These are phyloP conservation scores for Claviceps humidiphila DNA, from an alignment of 2,329 filamentous ascomycete genomes.

Conservation along the genomic window DNA sequence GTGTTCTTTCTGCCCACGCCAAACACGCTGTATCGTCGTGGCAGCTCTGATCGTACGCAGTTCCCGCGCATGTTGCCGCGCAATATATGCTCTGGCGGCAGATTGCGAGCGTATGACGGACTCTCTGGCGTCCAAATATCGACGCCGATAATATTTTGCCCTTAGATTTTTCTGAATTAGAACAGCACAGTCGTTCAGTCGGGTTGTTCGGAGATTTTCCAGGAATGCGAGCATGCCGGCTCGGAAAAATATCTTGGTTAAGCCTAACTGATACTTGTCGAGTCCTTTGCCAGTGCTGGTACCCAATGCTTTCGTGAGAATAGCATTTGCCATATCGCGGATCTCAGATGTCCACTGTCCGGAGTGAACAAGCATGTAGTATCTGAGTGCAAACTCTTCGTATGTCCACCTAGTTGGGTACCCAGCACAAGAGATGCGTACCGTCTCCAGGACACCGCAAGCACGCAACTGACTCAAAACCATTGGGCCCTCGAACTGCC, in stretches of 20 bases:
- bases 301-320: slow-evolving; percentile 77
- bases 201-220: slow-evolving; percentile 81
- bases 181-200: slow-evolving; percentile 84
- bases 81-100: slow-evolving; percentile 61
- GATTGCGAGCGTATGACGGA: slow-evolving; percentile 74
- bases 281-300: slow-evolving; percentile 58
- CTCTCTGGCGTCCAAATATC: slow-evolving; percentile 75
- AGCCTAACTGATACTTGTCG: slow-evolving; percentile 93
- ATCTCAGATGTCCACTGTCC: slow-evolving; percentile 88
- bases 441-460: slow-evolving; percentile 97
- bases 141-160: slow-evolving; percentile 87
- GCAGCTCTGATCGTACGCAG: slow-evolving; percentile 74
- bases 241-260: slow-evolving; percentile 99
- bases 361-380: slow-evolving; percentile 95
- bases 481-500: slow-evolving; percentile 99
- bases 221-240: slow-evolving; percentile 97
- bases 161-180: slow-evolving; percentile 98
- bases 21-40: slow-evolving; percentile 88
- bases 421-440: slow-evolving; percentile 91
- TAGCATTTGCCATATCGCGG: slow-evolving; percentile 83
- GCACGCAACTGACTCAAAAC: slow-evolving; percentile 92
- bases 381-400: slow-evolving; percentile 91
- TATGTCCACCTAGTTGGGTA: slow-evolving; percentile 98
- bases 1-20: slow-evolving; percentile 83
- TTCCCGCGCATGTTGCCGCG: slow-evolving; percentile 66